phyloP scores from a whole-genome alignment of 2,329 filamentous ascomycete genomes.

The Sclerotinia sclerotiorum region DNA sequence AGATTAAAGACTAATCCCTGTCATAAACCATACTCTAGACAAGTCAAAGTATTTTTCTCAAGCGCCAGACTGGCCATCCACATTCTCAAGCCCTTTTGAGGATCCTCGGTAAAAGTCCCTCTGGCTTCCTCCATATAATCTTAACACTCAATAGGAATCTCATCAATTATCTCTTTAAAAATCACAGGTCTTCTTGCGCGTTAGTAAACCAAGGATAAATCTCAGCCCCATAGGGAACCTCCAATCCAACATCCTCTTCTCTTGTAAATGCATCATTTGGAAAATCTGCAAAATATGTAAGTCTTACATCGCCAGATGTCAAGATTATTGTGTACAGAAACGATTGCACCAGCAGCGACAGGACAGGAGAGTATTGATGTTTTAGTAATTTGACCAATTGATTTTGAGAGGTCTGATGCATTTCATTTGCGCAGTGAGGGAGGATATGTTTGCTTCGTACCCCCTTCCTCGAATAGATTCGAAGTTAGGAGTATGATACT shows the following conservation, averaged over 20 bases:
- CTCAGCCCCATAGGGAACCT: conserved; percentile 40
- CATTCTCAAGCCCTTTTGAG: conserved; percentile 33
- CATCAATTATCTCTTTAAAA: conserved; percentile 27
- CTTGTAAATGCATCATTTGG: conserved; percentile 35
- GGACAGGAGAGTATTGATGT: conserved; percentile 37
- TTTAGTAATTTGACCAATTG: conserved; percentile 23
- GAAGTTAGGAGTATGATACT: background rate
- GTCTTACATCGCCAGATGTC: conserved; percentile 42
- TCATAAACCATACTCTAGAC: conserved; percentile 29
- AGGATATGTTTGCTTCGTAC: background rate
- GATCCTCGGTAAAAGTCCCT: conserved; percentile 41
- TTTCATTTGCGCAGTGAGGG: background rate
- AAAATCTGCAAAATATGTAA: conserved; percentile 39
- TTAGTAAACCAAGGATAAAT: conserved; percentile 26
- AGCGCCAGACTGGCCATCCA: conserved; percentile 30
- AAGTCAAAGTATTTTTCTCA: conserved; percentile 26
- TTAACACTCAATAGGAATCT: conserved; percentile 33
- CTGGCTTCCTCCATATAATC: conserved; percentile 41
- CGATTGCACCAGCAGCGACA: conserved; percentile 28
- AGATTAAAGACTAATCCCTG: conserved; percentile 27
- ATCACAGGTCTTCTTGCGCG: conserved; percentile 19
- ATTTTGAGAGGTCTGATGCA: background rate
- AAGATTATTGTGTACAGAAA: conserved; percentile 28
- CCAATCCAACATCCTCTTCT: conserved; percentile 30
- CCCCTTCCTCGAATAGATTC: background rate